These are phyloP conservation scores for Climacium dendroides DNA, from an alignment of 225 moss, liverwort and hornwort species.

Conservation along the genomic window DNA sequence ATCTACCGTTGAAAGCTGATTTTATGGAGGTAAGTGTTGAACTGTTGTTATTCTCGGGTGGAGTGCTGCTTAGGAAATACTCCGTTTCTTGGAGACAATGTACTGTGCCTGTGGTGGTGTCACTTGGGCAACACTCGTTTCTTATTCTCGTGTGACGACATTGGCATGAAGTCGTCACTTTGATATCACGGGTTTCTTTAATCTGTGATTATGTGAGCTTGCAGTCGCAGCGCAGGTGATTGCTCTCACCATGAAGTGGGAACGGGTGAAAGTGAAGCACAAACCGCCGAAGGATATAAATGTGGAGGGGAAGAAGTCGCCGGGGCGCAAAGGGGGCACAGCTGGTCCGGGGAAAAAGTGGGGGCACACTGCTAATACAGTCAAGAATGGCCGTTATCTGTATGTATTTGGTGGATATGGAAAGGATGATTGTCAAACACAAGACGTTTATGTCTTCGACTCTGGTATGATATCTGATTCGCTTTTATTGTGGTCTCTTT, in stretches of 20 bases:
- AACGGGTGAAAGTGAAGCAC: slow-evolving; percentile 82
- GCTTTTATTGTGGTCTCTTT: background rate
- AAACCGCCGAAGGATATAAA: slow-evolving; percentile 59
- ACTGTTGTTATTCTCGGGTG: background rate
- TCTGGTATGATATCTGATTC: slow-evolving; percentile 30
- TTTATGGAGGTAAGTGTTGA: background rate
- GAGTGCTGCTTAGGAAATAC: background rate
- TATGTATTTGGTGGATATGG: slow-evolving; percentile 99
- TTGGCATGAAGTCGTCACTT: background rate
- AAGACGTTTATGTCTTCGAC: slow-evolving; percentile 90
- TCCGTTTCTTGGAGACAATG: background rate
- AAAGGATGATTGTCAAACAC: slow-evolving; percentile 93
- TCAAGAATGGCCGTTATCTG: slow-evolving; percentile 79
- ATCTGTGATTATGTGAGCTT: background rate
- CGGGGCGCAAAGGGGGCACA: slow-evolving; percentile 76
- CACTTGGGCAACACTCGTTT: background rate
- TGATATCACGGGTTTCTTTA: background rate
- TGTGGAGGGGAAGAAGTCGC: slow-evolving; percentile 66
- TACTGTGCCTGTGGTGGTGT: background rate
- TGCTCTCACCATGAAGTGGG: slow-evolving; percentile 76
- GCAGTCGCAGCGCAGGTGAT: background rate
- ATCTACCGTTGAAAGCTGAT: background rate
- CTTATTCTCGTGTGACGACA: background rate
- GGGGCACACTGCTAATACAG: slow-evolving; percentile 96
- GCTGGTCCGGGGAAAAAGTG: slow-evolving; percentile 95